Conservation (phyloP, 75 land plant species). For the Cupressus sempervirens region DNA sequence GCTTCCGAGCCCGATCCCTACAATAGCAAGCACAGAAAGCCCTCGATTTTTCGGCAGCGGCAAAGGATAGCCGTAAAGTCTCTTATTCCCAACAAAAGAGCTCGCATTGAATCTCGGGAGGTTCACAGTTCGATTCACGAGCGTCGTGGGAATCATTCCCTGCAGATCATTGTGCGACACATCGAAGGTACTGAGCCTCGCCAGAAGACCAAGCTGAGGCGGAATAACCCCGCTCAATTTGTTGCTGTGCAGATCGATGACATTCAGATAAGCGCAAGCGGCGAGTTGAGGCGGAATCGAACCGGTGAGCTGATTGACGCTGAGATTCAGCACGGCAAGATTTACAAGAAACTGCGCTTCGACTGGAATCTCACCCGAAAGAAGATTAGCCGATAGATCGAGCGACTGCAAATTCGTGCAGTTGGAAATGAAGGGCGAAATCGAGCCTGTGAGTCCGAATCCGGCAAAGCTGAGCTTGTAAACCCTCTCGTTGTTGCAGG, state of each 20-base stretch:
- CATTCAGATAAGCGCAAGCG: constrained; percentile 63
- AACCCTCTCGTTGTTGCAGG: constrained; percentile 73
- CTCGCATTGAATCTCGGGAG: constrained; percentile 61
- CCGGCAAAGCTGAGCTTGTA: constrained; percentile 54
- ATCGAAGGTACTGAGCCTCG: constrained; percentile 60
- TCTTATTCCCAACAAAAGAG: constrained; percentile 66
- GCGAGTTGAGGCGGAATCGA: constrained; percentile 57
- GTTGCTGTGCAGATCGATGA: constrained; percentile 76
- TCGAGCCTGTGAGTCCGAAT: constrained; percentile 49
- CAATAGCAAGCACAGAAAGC: constrained; percentile 65
- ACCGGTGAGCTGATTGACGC: constrained; percentile 48
- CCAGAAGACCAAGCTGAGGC: constrained; percentile 48
- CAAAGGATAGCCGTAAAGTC: constrained; percentile 76
- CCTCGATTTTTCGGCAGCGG: constrained; percentile 32
- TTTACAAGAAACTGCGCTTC: constrained; percentile 48
- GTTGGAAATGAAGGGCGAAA: constrained; percentile 67
- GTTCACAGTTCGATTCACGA: constrained; percentile 52
- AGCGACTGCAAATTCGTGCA: constrained; percentile 70
- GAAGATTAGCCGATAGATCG: constrained; percentile 65
- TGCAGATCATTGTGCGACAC: constrained; percentile 61
- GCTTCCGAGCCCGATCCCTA: constrained; percentile 90
- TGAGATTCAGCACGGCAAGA: constrained; percentile 68
- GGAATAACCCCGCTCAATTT: constrained; percentile 66
- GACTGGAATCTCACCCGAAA: constrained; percentile 59
- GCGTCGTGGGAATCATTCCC: constrained; percentile 56